Percentiles rank a stretch among this genome's conserved stretches.
Evolutionary conservation across 2,329 filamentous ascomycete species (phyloP).

Genomic region (Aspergillus sp.): DNA sequence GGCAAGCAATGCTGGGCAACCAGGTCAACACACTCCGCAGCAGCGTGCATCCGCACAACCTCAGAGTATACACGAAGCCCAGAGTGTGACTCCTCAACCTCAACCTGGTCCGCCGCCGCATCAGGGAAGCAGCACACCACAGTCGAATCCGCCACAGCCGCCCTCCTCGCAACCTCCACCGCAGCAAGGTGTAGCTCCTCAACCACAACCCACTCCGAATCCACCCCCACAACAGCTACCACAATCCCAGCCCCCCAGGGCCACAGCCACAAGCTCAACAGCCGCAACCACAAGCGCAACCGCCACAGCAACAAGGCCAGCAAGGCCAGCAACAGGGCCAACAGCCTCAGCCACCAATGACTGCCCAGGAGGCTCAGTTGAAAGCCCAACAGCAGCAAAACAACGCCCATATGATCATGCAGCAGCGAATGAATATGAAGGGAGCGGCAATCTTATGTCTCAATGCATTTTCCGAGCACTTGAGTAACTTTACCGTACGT

Average conservation of each 20-base stretch:
- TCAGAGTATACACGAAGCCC: constrained; percentile 38
- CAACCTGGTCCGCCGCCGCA: constrained; percentile 36
- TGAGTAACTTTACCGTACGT: constrained; percentile 56
- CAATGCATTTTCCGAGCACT: constrained; percentile 52
- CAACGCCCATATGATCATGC: constrained; percentile 33
- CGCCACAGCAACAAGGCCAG: constrained; percentile 30
- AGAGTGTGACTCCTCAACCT: constrained; percentile 40
- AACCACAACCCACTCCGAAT: constrained; percentile 32
- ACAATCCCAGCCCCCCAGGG: constrained; percentile 18
- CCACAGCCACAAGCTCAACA: constrained; percentile 26
- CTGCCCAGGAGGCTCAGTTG: constrained; percentile 34
- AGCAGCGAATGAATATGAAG: constrained; percentile 31
- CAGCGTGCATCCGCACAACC: constrained; percentile 37
- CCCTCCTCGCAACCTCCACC: constrained; percentile 31
- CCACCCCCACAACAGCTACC: constrained; percentile 33
- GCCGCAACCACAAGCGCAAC: constrained; percentile 26
- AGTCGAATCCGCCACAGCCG: constrained; percentile 26
- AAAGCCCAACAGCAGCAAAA: constrained; percentile 38
- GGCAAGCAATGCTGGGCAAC: constrained; percentile 27
- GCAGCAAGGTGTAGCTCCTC: constrained; percentile 29
- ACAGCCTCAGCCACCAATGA: constrained; percentile 34
- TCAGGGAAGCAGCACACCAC: constrained; percentile 35
- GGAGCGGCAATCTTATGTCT: constrained; percentile 49
- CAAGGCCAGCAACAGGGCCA: constrained; percentile 32
- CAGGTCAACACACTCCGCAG: constrained; percentile 35